These are phyloP conservation scores for Fraxinus angustifolia DNA, from an alignment of 305 asterid genomes.

Conservation along the genomic window DNA sequence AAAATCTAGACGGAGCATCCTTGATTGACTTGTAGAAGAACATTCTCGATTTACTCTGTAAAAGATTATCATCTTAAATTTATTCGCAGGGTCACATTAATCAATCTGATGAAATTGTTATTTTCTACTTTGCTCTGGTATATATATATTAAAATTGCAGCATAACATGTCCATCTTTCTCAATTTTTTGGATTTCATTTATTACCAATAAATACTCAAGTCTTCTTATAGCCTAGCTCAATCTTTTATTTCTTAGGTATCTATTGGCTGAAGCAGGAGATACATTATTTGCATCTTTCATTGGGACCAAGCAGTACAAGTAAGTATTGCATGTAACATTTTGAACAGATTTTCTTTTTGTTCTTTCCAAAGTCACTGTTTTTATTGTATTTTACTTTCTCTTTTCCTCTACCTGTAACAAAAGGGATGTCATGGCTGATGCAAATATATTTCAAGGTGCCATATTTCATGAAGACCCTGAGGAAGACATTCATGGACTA, in stretches of 20 bases:
- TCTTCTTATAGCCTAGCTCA: conserved; percentile 13
- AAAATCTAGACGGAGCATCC: not conserved
- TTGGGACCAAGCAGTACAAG: conserved; percentile 98
- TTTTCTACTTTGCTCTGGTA: not conserved
- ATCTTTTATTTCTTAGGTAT: conserved; percentile 49
- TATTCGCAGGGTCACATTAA: not conserved
- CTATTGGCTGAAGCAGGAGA: conserved; percentile 96
- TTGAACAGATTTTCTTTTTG: conserved; percentile 15
- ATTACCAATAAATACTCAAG: not conserved
- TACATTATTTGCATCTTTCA: conserved; percentile 92
- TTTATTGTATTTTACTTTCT: conserved; percentile 54
- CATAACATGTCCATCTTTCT: not conserved
- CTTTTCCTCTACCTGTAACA: conserved; percentile 49
- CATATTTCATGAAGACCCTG: conserved; percentile 79
- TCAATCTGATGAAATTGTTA: not conserved
- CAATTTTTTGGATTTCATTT: conserved; percentile 5
- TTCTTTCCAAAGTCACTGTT: conserved; percentile 28
- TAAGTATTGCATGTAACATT: conserved; percentile 33
- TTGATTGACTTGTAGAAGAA: not conserved
- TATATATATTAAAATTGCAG: not conserved
- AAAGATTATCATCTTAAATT: not conserved
- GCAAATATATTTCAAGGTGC: conserved; percentile 99
- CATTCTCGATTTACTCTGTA: not conserved
- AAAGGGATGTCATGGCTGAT: conserved; percentile 99
- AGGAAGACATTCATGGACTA: conserved; percentile 38